These are phyloP conservation scores for Salvia miltiorrhiza DNA, from an alignment of 257 asterid genomes.

Conservation along the genomic window DNA sequence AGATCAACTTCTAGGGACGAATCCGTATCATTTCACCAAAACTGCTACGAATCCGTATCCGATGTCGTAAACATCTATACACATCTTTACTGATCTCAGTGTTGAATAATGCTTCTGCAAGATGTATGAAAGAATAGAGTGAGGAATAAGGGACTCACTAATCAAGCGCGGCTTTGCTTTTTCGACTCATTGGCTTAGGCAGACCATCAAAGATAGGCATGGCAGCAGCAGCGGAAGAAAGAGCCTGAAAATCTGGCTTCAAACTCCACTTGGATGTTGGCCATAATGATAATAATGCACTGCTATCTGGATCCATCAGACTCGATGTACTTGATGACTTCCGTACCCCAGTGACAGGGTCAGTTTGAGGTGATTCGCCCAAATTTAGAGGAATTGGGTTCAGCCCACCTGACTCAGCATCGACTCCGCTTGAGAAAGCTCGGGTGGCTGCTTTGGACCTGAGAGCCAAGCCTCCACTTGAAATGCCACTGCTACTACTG, in stretches of 20 bases:
- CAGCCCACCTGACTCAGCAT: slow-evolving; percentile 37
- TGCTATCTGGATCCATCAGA: slow-evolving; percentile 65
- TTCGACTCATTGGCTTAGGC: slow-evolving; percentile 63
- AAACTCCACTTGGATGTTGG: slow-evolving; percentile 70
- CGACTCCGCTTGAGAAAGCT: slow-evolving; percentile 25
- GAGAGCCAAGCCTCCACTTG: slow-evolving; percentile 68
- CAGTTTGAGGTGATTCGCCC: slow-evolving; percentile 41
- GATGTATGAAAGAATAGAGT: slow-evolving; percentile 5
- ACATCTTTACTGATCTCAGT: slow-evolving; percentile 4
- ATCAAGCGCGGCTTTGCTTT: slow-evolving; percentile 73
- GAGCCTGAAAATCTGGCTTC: slow-evolving; percentile 72
- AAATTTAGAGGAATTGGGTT: slow-evolving; percentile 34
- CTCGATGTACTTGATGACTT: slow-evolving; percentile 83
- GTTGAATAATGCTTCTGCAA: slow-evolving; percentile 14
- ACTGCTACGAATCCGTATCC: neutral
- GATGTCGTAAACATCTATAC: neutral
- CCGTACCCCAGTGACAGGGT: slow-evolving; percentile 41
- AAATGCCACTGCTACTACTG: slow-evolving; percentile 46
- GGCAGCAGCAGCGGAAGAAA: slow-evolving; percentile 66
- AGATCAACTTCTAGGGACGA: slow-evolving; percentile 11
- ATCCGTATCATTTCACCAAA: slow-evolving; percentile 7
- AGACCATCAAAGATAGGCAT: slow-evolving; percentile 83
- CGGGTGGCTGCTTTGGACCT: slow-evolving; percentile 67
- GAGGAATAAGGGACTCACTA: slow-evolving; percentile 27
- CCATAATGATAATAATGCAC: slow-evolving; percentile 62